Evolutionary conservation across 148 eudicot species (phyloP).

Genomic region (Arbutus unedo): DNA sequence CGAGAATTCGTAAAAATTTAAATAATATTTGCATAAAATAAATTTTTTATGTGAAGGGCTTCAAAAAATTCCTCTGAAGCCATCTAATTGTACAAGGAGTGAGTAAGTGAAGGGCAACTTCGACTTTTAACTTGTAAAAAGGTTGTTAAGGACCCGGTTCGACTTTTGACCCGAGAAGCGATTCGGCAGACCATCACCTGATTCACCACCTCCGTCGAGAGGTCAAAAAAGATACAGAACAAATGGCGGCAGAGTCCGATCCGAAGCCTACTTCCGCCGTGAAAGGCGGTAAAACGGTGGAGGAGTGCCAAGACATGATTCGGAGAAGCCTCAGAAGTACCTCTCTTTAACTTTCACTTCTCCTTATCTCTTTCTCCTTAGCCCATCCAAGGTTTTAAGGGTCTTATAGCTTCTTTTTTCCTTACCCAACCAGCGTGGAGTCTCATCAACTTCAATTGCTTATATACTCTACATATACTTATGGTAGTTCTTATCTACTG

Average conservation of each 20-base stretch:
- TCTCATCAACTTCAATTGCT: not conserved
- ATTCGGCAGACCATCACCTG: not conserved
- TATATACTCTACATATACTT: not conserved
- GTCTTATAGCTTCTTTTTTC: not conserved
- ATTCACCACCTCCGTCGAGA: not conserved
- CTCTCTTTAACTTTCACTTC: not conserved
- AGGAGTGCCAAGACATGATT: constrained; percentile 52
- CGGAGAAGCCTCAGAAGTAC: constrained; percentile 46
- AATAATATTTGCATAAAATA: too few relatives aligned
- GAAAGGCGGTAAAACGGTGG: constrained; percentile 30
- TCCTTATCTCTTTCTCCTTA: not conserved
- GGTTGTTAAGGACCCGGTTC: not conserved
- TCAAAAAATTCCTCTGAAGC: too few relatives aligned
- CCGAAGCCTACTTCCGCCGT: constrained; percentile 17
- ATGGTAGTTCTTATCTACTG: not conserved
- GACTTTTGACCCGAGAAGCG: not conserved
- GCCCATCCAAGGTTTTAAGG: constrained; percentile 5
- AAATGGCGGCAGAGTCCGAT: constrained; percentile 18
- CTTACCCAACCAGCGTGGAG: not conserved
- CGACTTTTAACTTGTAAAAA: not conserved
- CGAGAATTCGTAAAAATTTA: too few relatives aligned
- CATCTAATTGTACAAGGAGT: too few relatives aligned
- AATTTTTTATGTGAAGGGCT: too few relatives aligned
- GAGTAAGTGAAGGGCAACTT: too few relatives aligned
- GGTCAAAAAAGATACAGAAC: too few relatives aligned